These are phyloP conservation scores for Eutrema salsugineum DNA, from an alignment of 441 rosid genomes.

Conservation along the genomic window DNA sequence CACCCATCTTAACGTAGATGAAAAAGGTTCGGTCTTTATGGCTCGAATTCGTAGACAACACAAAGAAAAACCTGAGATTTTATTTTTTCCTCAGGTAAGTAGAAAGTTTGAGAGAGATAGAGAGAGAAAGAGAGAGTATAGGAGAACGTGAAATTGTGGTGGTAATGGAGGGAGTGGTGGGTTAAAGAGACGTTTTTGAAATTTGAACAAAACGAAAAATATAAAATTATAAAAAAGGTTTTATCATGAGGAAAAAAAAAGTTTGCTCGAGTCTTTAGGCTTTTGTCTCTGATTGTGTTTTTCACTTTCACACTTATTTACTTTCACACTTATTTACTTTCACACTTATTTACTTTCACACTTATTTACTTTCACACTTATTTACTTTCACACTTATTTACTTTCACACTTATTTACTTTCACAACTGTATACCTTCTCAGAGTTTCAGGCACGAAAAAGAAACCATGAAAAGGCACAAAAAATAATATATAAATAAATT, in stretches of 20 bases:
- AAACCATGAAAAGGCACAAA: slow-evolving; percentile 30
- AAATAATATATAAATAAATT: not conserved
- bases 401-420: slow-evolving; percentile 22
- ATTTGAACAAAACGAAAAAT: slow-evolving; percentile 29
- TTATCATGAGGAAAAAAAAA: not conserved
- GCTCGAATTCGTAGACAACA: slow-evolving; percentile 25
- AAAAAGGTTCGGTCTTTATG: slow-evolving; percentile 19
- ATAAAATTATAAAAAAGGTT: not conserved
- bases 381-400: too few relatives aligned
- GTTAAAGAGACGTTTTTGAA: slow-evolving; percentile 36
- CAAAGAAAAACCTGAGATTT: slow-evolving; percentile 9
- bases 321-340: slow-evolving; percentile 8
- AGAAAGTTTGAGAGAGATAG: slow-evolving; percentile 17
- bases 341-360: slow-evolving; percentile 10
- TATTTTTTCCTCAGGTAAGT: slow-evolving; percentile 6
- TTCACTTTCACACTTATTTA: slow-evolving; percentile 27
- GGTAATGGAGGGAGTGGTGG: slow-evolving; percentile 37
- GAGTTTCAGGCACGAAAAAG: slow-evolving; percentile 28
- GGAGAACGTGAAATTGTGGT: slow-evolving; percentile 33
- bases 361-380: too few relatives aligned
- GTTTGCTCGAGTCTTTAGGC: slow-evolving; percentile 30
- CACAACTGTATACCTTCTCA: slow-evolving; percentile 24
- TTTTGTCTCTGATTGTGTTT: slow-evolving; percentile 27
- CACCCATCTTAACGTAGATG: slow-evolving; percentile 44
- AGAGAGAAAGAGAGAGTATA: slow-evolving; percentile 13